Percentiles rank a stretch among this genome's conserved stretches.
Evolutionary conservation across 495 filamentous ascomycete species (phyloP).

Genomic region (Penicillium soppii): DNA sequence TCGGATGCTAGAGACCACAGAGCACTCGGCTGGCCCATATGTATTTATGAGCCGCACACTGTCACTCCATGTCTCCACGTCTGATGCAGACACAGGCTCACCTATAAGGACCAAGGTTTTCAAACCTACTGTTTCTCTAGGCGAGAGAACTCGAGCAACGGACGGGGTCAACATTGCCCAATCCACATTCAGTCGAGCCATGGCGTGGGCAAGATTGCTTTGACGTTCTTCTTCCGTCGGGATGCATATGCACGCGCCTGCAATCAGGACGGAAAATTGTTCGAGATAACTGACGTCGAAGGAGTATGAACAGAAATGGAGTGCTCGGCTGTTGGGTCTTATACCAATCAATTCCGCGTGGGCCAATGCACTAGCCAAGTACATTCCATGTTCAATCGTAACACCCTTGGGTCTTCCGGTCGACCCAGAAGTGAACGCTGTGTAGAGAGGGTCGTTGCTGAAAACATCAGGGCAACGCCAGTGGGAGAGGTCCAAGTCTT

Average conservation of each 20-base stretch:
- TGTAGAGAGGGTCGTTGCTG: no score
- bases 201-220: background rate
- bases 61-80: conserved; percentile 1
- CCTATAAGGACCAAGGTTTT: background rate
- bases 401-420: no score
- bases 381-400: no score
- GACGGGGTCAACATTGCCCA: background rate
- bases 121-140: background rate
- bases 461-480: no score
- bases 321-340: conserved; percentile 21
- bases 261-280: conserved; percentile 36
- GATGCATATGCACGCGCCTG: conserved; percentile 43
- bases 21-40: conserved; percentile 29
- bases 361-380: no score
- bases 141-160: background rate
- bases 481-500: no score
- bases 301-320: conserved; percentile 45
- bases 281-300: conserved; percentile 43
- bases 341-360: no score
- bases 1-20: no score
- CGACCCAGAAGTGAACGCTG: no score
- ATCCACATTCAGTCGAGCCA: background rate
- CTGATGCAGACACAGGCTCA: background rate
- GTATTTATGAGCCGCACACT: conserved; percentile 10
- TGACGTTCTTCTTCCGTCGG: conserved; percentile 13